These are phyloP conservation scores for Strobilomyces dryophilus DNA, from an alignment of 768 basidiomycete genomes.

Conservation along the genomic window DNA sequence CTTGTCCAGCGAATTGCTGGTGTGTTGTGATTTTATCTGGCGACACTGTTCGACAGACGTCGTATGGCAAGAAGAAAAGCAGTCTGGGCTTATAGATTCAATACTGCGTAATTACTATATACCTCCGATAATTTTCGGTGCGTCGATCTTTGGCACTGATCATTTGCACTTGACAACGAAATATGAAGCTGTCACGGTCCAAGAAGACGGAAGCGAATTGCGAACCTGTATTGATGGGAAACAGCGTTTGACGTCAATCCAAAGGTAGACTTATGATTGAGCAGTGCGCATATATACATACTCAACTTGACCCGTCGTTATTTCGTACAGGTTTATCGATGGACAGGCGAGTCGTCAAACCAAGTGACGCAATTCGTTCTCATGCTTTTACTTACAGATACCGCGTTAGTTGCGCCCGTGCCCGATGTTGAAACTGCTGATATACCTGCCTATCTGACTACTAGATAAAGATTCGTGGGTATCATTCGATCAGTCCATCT, in stretches of 20 bases:
- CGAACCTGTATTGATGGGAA: conserved; percentile 70
- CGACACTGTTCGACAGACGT: conserved; percentile 38
- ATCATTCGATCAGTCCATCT: neutral
- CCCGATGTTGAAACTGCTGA: conserved; percentile 6
- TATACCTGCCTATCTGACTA: neutral
- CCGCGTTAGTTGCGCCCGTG: conserved; percentile 33
- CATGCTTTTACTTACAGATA: conserved; percentile 31
- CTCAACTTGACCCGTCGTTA: neutral
- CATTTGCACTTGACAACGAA: neutral
- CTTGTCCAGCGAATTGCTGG: neutral
- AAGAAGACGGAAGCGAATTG: conserved; percentile 40
- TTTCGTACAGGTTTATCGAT: conserved; percentile 44
- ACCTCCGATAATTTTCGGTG: conserved; percentile 65
- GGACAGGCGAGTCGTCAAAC: conserved; percentile 43
- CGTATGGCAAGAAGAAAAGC: conserved; percentile 63
- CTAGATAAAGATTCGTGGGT: conserved; percentile 41
- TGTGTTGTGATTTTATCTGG: neutral
- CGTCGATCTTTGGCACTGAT: conserved; percentile 7
- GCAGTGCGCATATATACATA: neutral
- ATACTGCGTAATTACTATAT: conserved; percentile 61
- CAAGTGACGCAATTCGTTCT: neutral
- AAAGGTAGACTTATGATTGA: conserved; percentile 36
- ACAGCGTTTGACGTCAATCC: conserved; percentile 64
- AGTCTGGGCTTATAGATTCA: conserved; percentile 60
- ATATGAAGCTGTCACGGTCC: conserved; percentile 34